These are phyloP conservation scores for Hansenula lynferdii DNA, from an alignment of 1,139 yeast species.

Conservation along the genomic window DNA sequence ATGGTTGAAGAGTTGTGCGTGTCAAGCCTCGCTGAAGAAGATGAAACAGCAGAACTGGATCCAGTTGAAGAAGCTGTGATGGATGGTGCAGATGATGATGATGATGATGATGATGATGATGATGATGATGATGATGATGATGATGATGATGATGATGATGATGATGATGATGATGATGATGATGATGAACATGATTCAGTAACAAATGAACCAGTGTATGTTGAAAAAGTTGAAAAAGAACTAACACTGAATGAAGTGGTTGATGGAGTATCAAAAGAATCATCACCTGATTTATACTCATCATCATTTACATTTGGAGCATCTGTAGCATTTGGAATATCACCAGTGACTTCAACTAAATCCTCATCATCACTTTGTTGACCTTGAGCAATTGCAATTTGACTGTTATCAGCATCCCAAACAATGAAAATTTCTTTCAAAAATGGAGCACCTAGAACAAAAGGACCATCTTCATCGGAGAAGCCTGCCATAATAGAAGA, in stretches of 20 bases:
- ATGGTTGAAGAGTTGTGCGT: not conserved
- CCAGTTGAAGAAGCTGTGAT: not conserved
- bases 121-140: too few species aligned
- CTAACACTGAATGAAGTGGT: too few species aligned
- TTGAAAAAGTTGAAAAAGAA: slow-evolving; percentile 1
- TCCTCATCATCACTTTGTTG: slow-evolving; percentile 12
- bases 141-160: too few species aligned
- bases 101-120: slow-evolving; percentile 2
- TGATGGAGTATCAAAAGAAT: slow-evolving; percentile 4
- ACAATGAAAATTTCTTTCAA: slow-evolving; percentile 46
- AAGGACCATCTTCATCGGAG: too few species aligned
- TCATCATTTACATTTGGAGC: slow-evolving; percentile 5
- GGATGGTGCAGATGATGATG: not conserved
- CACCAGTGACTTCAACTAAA: slow-evolving; percentile 11
- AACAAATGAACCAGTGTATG: slow-evolving; percentile 5
- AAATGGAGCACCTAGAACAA: slow-evolving; percentile 48
- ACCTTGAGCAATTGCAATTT: slow-evolving; percentile 46
- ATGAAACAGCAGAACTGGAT: not conserved
- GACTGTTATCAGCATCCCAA: slow-evolving; percentile 43
- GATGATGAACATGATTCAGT: slow-evolving; percentile 3
- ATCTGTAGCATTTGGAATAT: slow-evolving; percentile 11
- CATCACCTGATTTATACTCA: not conserved
- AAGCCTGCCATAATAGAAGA: slow-evolving; percentile 5
- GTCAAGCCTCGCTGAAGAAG: not conserved
- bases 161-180: too few species aligned